A percentile compares a stretch with the other conserved stretches of the same genome.
Evolutionary conservation across 805 yeast species (phyloP).

Genomic region (Lipomyces mesembrius): DNA sequence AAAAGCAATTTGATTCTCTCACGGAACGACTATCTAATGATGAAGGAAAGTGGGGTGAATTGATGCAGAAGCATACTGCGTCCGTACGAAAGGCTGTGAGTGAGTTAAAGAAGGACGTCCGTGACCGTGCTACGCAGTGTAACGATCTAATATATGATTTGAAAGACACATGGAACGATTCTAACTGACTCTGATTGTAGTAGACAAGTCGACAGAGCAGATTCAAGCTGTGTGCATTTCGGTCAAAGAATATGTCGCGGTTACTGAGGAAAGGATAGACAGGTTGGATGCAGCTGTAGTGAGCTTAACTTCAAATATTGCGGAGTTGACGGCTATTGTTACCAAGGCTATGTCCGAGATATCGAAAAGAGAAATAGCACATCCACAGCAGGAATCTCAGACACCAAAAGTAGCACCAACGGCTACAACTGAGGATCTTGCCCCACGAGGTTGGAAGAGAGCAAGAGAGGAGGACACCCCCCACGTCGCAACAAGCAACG

Average conservation of each 20-base stretch:
- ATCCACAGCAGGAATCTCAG: neutral
- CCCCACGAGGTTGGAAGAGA: neutral
- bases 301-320: neutral
- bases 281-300: neutral
- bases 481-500: neutral
- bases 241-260: constrained; percentile 4
- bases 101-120: constrained; percentile 1
- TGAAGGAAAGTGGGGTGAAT: constrained; percentile 10
- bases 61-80: neutral
- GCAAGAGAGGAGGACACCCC: neutral
- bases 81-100: neutral
- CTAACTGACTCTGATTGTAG: neutral
- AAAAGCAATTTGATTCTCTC: constrained; percentile 14
- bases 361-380: neutral
- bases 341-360: neutral
- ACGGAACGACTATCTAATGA: constrained; percentile 5
- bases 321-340: neutral
- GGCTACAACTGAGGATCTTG: neutral
- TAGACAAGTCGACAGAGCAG: neutral
- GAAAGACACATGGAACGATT: neutral
- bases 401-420: neutral
- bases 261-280: neutral
- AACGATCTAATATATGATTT: neutral
- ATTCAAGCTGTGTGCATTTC: constrained; percentile 1
- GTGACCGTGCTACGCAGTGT: constrained; percentile 3